These are phyloP conservation scores for Kwoniella europaea DNA, from an alignment of 768 basidiomycete species.

Conservation along the genomic window DNA sequence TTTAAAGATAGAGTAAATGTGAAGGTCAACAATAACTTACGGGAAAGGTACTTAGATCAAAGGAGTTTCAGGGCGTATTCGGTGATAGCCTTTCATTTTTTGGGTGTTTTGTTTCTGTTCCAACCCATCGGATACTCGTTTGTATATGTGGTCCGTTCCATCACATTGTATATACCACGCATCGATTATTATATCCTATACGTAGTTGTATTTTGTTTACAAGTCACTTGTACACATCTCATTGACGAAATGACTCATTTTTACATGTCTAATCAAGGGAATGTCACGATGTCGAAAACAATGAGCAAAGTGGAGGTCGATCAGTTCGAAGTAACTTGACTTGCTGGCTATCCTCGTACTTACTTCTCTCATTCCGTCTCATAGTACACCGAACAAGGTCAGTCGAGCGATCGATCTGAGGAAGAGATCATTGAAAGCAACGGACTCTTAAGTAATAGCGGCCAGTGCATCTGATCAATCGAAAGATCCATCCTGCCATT, in stretches of 20 bases:
- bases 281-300: background rate
- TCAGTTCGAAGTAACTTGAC: background rate
- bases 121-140: background rate
- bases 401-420: too few species aligned
- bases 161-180: slow-evolving; percentile 11
- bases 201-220: background rate
- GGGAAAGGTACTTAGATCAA: too few species aligned
- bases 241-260: slow-evolving; percentile 1
- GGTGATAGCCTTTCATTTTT: too few species aligned
- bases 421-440: too few species aligned
- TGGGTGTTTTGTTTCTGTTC: background rate
- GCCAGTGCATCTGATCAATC: too few species aligned
- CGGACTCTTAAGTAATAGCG: too few species aligned
- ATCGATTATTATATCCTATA: background rate
- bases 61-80: too few species aligned
- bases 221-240: background rate
- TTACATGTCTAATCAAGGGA: background rate
- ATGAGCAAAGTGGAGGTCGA: slow-evolving; percentile 8
- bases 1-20: background rate
- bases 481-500: too few species aligned
- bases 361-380: background rate
- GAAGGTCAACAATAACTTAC: too few species aligned
- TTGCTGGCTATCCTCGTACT: background rate
- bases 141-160: background rate
- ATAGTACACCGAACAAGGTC: too few species aligned